Base-by-base conservation (phyloP, 2,329 filamentous ascomycete genomes). In the Trichoderma asperellum region DNA sequence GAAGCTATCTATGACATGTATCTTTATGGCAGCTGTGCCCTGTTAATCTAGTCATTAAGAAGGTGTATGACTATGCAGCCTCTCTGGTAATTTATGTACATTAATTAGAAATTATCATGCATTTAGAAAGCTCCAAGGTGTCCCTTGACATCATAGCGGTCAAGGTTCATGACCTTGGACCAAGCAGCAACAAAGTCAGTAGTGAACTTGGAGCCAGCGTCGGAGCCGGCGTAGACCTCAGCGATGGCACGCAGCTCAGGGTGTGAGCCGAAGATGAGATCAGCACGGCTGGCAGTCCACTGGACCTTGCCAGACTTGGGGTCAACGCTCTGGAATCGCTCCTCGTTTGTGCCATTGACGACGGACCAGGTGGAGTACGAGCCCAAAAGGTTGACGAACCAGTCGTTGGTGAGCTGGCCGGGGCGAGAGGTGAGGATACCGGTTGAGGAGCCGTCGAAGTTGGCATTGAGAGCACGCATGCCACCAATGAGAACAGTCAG, bases 351-450 rank as follows among this genome's bases (percentile, higher is more conserved):
- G 71, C 82, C 73, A 24, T 80, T 74, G 52, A 81, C 80, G 35
- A 64, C 61, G 8, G 73, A 70, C 91, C 91, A 93, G n/a, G 80
- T 82, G 12, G 86, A 91, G 78, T 79, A 82, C 75, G 85, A 87
- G 76, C 92, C 90, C 24, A 94, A 86, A 2, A 94, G 83, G 82
- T 93, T 93, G 79, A 92, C 86, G 77, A 94, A 94, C 85, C 92
- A 94, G 81, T 94, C 91, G 80, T 92, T 93, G 76, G 88, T 92
- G 74, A 94, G 84, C 75, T 87, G 80, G 58, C 91, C 91, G 1
- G 90, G 89, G 14, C 83, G 83, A 73, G 85, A 83, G 68, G 91
- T 94, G 75, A 93, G 84, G 65, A 93, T 85, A 70, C 91, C 91
- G 69, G 86, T 79, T 24, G 82, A 77, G 0, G 90, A 92, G 56